These are phyloP conservation scores for Ophidiomyces ophidiicola DNA, from an alignment of 2,329 filamentous ascomycete genomes.

Conservation along the genomic window DNA sequence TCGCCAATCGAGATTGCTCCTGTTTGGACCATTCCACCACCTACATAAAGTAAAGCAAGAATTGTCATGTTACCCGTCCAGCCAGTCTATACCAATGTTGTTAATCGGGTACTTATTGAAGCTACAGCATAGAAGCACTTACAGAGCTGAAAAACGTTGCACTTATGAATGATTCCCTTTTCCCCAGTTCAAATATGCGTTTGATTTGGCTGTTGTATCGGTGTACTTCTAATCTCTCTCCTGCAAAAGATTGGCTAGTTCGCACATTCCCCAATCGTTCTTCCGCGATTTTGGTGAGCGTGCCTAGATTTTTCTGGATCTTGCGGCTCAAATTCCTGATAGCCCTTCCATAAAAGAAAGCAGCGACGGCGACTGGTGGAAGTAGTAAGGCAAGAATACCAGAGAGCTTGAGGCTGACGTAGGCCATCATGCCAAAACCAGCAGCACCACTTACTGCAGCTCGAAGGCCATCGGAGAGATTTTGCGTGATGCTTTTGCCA, in stretches of 20 bases:
- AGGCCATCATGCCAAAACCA: conserved; percentile 89
- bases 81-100: conserved; percentile 50
- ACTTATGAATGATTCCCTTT: conserved; percentile 72
- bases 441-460: conserved; percentile 80
- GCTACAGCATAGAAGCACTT: conserved; percentile 15
- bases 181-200: conserved; percentile 81
- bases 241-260: conserved; percentile 91
- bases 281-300: conserved; percentile 91
- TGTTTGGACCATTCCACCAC: conserved; percentile 76
- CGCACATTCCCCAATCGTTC: conserved; percentile 94
- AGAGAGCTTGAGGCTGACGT: conserved; percentile 81
- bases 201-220: conserved; percentile 88
- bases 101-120: background rate
- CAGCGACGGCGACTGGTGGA: conserved; percentile 77
- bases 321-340: conserved; percentile 82
- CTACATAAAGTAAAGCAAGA: conserved; percentile 75
- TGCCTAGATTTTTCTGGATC: conserved; percentile 87
- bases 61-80: conserved; percentile 96
- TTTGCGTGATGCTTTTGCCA: conserved; percentile 96
- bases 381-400: conserved; percentile 76
- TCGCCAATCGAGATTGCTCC: conserved; percentile 84
- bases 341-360: conserved; percentile 80
- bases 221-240: conserved; percentile 76
- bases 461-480: conserved; percentile 88
- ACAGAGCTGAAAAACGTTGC: conserved; percentile 73